Base-by-base conservation (phyloP, 2,329 filamentous ascomycete species). In the Clarireedia paspali region DNA sequence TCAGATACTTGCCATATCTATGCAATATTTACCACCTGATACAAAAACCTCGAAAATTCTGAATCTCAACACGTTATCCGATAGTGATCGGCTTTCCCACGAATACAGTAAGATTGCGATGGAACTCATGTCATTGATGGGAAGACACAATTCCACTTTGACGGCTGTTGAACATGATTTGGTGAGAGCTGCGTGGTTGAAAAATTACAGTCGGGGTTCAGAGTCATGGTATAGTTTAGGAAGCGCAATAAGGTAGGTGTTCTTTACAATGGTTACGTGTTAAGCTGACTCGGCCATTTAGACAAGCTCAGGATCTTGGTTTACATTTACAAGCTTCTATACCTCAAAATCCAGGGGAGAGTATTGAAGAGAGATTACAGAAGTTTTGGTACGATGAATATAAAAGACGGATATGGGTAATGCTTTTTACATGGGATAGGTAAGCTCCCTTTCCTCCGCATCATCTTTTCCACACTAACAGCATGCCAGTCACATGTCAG, bases 371-470 rank as follows among this genome's bases (percentile, higher is more conserved):
- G 34, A 14, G n/a, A 14, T 48, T 52, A 17, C 34, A 49, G 34
- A 56, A 53, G 12, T 46, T 58, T n/a, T 60, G 58, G 58, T 49
- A 51, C 27, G 52, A 58, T 30, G 56, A 60, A 44, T 57, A 58
- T n/a, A 47, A 45, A 36, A 50, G 53, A 10, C 48, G 49, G 24
- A 12, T 60, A 5, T 60, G 56, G 56, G 40, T 58, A 27, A 57
- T 38, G 2, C 24, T 60, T 14, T 60, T 55, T 26, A 38, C 52
- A 6, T 60, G 58, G 55, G 58, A 60, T 38, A 56, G 56, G 58
- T 58, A 34, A 24, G 44, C 23, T 26, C 2, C n/a, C 10, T 24
- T 9, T 46, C 23, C 17, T 24, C 15, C 6, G 3, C 34, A 24
- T 42, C 7, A 23, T 5, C 9, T 4, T 40, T 17, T 15, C 24